phyloP scores from a whole-genome alignment of 2,329 filamentous ascomycete species.

The Trichoderma breve region DNA sequence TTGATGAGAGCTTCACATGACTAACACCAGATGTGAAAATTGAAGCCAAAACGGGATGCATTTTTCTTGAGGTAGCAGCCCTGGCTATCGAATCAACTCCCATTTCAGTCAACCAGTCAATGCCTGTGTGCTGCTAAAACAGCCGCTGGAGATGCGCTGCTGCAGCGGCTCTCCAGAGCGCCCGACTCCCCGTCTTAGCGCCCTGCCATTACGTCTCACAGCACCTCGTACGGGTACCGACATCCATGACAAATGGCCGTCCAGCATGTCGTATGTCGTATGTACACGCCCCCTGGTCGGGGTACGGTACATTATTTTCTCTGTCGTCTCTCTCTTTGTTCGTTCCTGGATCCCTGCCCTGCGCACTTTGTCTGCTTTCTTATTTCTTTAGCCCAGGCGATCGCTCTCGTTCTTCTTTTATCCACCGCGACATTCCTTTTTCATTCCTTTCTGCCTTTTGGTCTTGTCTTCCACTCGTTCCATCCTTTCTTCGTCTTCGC shows the following conservation, averaged over 20 bases:
- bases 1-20: not conserved
- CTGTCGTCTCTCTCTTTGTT: not conserved
- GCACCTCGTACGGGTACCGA: not conserved
- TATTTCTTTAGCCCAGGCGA: conserved; percentile 19
- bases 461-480: not conserved
- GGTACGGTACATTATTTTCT: not conserved
- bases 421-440: conserved; percentile 10
- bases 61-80: not conserved
- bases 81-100: not conserved
- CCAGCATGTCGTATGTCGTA: not conserved
- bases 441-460: not conserved
- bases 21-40: not conserved
- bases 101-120: not conserved
- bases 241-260: not conserved
- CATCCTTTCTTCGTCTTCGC: not conserved
- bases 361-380: conserved; percentile 12
- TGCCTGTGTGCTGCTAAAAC: not conserved
- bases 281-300: conserved; percentile 2
- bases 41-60: not conserved
- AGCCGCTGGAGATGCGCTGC: not conserved
- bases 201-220: not conserved
- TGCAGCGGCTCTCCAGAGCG: not conserved
- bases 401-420: conserved; percentile 11
- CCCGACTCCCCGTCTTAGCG: conserved; percentile 1
- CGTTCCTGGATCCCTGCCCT: conserved; percentile 4